These are phyloP conservation scores for Delonix regia DNA, from an alignment of 306 rosid species.

Conservation along the genomic window DNA sequence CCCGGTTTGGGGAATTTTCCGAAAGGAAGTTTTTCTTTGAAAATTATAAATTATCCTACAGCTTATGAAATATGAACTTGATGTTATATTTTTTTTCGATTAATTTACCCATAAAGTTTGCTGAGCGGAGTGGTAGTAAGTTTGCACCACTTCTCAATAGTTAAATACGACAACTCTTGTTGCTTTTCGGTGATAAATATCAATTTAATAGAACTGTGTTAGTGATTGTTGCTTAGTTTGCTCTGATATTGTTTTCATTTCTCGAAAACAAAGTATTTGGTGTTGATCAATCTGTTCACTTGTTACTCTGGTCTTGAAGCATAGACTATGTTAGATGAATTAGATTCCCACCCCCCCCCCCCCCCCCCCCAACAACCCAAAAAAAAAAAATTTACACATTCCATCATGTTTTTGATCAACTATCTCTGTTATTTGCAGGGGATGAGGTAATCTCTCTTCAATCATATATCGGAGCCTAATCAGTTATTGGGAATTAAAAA, in stretches of 20 bases:
- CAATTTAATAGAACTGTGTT: not conserved
- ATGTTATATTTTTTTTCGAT: not conserved
- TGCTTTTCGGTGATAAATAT: not conserved
- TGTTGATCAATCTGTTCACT: constrained; percentile 12
- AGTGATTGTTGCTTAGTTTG: not conserved
- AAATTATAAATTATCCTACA: not conserved
- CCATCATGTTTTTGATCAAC: constrained; percentile 37
- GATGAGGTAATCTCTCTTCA: constrained; percentile 78
- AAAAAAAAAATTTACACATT: constrained; percentile 20
- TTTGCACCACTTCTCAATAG: not conserved
- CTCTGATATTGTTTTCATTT: not conserved
- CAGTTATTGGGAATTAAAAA: constrained; percentile 32
- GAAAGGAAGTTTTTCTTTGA: not conserved
- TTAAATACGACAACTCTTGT: not conserved
- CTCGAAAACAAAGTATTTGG: not conserved
- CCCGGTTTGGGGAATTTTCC: not conserved
- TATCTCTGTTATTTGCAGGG: constrained; percentile 66
- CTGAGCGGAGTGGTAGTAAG: not conserved
- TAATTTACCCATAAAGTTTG: not conserved
- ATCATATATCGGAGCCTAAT: constrained; percentile 25
- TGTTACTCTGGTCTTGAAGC: constrained; percentile 8
- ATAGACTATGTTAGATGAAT: not conserved
- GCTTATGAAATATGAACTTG: not conserved
- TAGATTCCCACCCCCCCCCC: not conserved
- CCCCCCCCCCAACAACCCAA: too few species aligned